These are phyloP conservation scores for Malbranchea cinnamomea DNA, from an alignment of 2,329 filamentous ascomycete species.

Conservation along the genomic window DNA sequence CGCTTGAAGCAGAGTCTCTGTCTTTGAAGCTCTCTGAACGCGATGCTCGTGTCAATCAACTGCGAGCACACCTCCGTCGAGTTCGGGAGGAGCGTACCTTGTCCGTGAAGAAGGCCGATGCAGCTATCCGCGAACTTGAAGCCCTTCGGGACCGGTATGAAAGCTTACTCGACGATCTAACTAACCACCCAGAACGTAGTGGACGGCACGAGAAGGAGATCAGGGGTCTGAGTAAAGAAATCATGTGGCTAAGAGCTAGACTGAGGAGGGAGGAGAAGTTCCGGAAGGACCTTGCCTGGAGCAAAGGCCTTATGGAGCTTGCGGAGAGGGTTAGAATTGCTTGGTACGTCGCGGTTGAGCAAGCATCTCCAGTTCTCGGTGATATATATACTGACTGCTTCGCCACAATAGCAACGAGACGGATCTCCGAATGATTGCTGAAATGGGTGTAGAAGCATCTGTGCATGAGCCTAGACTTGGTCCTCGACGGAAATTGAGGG, in stretches of 20 bases:
- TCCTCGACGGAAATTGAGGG: conserved; percentile 27
- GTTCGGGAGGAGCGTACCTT: conserved; percentile 33
- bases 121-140: conserved; percentile 28
- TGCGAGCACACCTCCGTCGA: conserved; percentile 48
- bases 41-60: conserved; percentile 46
- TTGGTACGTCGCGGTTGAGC: conserved; percentile 51
- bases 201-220: conserved; percentile 47
- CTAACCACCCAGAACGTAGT: conserved; percentile 27
- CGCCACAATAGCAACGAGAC: conserved; percentile 65
- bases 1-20: conserved; percentile 46
- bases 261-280: conserved; percentile 69
- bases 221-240: conserved; percentile 71
- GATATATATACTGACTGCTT: conserved; percentile 10
- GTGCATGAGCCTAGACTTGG: conserved; percentile 15
- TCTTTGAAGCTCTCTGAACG: conserved; percentile 57
- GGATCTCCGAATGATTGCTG: conserved; percentile 69
- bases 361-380: background rate
- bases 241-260: conserved; percentile 74
- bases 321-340: conserved; percentile 48
- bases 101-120: conserved; percentile 26
- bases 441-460: conserved; percentile 54
- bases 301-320: conserved; percentile 75
- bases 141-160: conserved; percentile 47
- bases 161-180: conserved; percentile 38
- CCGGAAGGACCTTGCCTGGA: conserved; percentile 65